phyloP scores from a whole-genome alignment of 257 asterid species.

The Gentiana dahurica region DNA sequence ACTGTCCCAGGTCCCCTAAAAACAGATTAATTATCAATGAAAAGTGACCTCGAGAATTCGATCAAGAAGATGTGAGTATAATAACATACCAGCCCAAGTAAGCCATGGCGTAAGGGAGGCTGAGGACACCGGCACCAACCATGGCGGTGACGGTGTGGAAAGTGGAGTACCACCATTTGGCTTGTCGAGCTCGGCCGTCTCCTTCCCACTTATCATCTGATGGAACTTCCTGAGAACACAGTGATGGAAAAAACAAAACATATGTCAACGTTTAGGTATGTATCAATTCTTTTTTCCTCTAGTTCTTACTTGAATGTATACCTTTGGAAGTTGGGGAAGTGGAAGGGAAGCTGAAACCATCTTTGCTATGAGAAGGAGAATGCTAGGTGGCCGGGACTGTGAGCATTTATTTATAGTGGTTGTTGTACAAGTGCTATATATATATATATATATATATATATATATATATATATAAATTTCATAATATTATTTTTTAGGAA shows the following conservation, averaged over 20 bases:
- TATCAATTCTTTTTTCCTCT: too few species aligned
- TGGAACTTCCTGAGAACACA: conserved; percentile 4
- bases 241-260: background rate
- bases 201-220: conserved; percentile 7
- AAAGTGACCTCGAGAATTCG: too few species aligned
- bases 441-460: too few species aligned
- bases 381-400: background rate
- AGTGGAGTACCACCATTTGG: conserved; percentile 96
- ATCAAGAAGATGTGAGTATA: too few species aligned
- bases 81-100: conserved; percentile 3
- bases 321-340: conserved; percentile 5
- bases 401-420: conserved; percentile 1
- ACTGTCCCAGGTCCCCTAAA: conserved; percentile 76
- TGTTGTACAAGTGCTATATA: background rate
- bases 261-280: too few species aligned
- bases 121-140: conserved; percentile 88
- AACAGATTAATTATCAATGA: too few species aligned
- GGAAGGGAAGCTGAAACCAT: background rate
- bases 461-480: too few species aligned
- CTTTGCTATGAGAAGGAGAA: background rate
- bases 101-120: conserved; percentile 83
- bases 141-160: conserved; percentile 89
- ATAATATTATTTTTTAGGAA: too few species aligned
- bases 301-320: too few species aligned
- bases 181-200: conserved; percentile 47